Conservation (phyloP, 805 yeast species). For the Pichia heedii region DNA sequence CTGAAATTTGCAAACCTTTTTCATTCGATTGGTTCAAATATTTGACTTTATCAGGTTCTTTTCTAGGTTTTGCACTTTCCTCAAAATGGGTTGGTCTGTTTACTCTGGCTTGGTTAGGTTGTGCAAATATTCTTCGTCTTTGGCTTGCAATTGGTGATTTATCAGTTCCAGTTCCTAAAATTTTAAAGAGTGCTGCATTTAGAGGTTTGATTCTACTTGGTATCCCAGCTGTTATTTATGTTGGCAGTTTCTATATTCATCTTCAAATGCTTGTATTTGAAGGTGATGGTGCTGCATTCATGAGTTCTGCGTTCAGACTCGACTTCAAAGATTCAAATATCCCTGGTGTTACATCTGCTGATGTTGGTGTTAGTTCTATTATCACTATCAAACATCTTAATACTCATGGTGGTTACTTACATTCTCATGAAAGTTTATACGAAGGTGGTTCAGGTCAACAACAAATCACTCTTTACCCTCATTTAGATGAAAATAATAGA, state of each 20-base stretch:
- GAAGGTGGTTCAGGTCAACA: slow-evolving; percentile 80
- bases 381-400: slow-evolving; percentile 60
- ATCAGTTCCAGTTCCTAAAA: slow-evolving; percentile 34
- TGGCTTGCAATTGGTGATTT: slow-evolving; percentile 74
- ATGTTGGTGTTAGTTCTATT: slow-evolving; percentile 65
- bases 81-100: slow-evolving; percentile 83
- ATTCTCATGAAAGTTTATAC: slow-evolving; percentile 64
- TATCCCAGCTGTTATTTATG: slow-evolving; percentile 48
- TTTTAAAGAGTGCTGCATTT: slow-evolving; percentile 38
- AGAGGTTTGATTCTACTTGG: slow-evolving; percentile 50
- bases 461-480: slow-evolving; percentile 74
- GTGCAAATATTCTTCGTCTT: slow-evolving; percentile 47
- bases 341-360: slow-evolving; percentile 49
- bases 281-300: slow-evolving; percentile 65
- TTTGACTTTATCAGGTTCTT: slow-evolving; percentile 55
- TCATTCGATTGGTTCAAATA: slow-evolving; percentile 47
- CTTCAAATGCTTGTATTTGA: slow-evolving; percentile 47
- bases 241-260: slow-evolving; percentile 54
- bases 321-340: slow-evolving; percentile 50
- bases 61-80: slow-evolving; percentile 64
- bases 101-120: slow-evolving; percentile 72
- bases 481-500: slow-evolving; percentile 62
- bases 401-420: slow-evolving; percentile 74
- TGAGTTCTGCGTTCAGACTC: slow-evolving; percentile 65
- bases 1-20: slow-evolving; percentile 58